These are phyloP conservation scores for Citrus sp. DNA, from an alignment of 345 rosid genomes.

Conservation along the genomic window DNA sequence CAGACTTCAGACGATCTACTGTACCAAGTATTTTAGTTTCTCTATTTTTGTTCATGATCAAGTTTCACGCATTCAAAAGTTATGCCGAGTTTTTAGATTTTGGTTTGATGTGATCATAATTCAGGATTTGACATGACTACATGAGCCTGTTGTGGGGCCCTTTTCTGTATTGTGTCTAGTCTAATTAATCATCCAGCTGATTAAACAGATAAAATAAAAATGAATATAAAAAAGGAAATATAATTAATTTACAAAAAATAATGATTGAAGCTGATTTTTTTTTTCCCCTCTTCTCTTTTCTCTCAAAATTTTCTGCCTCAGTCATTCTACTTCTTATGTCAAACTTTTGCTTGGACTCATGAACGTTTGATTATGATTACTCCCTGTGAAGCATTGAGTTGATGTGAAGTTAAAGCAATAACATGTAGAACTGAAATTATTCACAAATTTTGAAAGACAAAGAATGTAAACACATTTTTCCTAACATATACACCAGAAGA, in stretches of 20 bases:
- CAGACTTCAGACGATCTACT: constrained; percentile 6
- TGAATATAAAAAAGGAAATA: no score
- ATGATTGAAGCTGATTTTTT: no score
- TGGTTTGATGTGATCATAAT: not conserved
- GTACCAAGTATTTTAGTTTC: constrained; percentile 2
- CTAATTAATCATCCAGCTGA: not conserved
- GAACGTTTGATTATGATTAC: not conserved
- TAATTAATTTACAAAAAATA: no score
- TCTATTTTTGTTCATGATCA: not conserved
- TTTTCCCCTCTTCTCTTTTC: no score
- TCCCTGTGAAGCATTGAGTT: not conserved
- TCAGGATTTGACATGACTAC: not conserved
- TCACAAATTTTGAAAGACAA: no score
- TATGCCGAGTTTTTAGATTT: not conserved
- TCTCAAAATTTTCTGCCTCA: no score
- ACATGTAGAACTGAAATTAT: no score
- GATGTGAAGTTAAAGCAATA: no score
- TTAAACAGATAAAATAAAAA: no score
- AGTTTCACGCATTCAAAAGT: not conserved
- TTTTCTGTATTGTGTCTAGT: not conserved
- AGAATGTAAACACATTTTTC: not conserved
- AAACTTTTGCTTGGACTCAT: not conserved
- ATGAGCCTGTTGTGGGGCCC: constrained; percentile 13
- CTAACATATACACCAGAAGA: not conserved
- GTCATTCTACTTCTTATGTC: no score